These are phyloP conservation scores for Sugiyamaella smithiae DNA, from an alignment of 805 yeast species.

Conservation along the genomic window DNA sequence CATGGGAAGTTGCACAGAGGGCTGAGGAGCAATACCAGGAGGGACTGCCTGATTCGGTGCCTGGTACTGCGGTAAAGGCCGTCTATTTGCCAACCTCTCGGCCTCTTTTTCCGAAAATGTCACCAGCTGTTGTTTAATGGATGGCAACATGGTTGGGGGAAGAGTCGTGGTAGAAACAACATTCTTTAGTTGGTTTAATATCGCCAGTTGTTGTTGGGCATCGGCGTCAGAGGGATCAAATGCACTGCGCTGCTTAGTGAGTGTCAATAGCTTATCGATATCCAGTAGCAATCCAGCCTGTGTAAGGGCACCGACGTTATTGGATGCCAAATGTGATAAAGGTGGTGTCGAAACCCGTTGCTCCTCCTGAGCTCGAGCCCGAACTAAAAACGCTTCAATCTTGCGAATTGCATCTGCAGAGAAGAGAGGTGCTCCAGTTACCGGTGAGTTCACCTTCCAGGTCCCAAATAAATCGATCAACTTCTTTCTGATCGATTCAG, in stretches of 20 bases:
- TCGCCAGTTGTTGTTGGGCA: slow-evolving; percentile 31
- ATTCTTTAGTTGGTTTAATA: slow-evolving; percentile 30
- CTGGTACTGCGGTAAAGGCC: slow-evolving; percentile 3
- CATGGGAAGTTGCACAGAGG: not conserved
- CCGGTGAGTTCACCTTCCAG: slow-evolving; percentile 68
- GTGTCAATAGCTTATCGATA: slow-evolving; percentile 29
- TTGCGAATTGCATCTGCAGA: slow-evolving; percentile 63
- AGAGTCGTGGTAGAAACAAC: slow-evolving; percentile 30
- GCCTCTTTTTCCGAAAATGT: slow-evolving; percentile 26
- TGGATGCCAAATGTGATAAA: slow-evolving; percentile 4
- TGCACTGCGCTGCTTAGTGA: slow-evolving; percentile 24
- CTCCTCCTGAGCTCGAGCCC: slow-evolving; percentile 27
- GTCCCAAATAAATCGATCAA: slow-evolving; percentile 77
- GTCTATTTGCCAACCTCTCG: slow-evolving; percentile 25
- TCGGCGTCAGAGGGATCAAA: slow-evolving; percentile 29
- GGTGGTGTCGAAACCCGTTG: slow-evolving; percentile 11
- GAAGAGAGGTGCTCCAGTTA: slow-evolving; percentile 69
- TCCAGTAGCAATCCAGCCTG: slow-evolving; percentile 31
- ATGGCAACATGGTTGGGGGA: slow-evolving; percentile 29
- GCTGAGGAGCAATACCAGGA: not conserved
- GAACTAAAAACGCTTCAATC: slow-evolving; percentile 65
- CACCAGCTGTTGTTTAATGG: slow-evolving; percentile 32
- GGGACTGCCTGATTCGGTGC: no score
- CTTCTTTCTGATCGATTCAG: slow-evolving; percentile 69
- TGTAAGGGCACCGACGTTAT: slow-evolving; percentile 4